Evolutionary conservation across 2,329 filamentous ascomycete genomes (phyloP).

Genomic region (Septoria linicola): DNA sequence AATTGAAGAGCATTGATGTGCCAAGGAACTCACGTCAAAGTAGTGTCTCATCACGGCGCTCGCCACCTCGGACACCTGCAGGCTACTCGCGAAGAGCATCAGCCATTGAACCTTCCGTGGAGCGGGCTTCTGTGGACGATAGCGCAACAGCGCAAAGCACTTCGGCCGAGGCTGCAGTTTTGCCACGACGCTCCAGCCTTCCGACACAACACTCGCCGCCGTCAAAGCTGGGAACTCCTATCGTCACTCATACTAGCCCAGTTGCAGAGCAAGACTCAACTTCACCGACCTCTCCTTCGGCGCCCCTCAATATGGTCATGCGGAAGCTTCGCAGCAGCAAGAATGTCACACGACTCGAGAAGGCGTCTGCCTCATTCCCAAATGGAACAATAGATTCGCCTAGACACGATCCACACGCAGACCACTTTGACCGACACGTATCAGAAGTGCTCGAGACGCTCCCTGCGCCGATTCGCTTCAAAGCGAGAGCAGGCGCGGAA

Average conservation of each 20-base stretch:
- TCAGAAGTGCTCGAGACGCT: constrained; percentile 38
- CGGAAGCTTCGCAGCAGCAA: constrained; percentile 39
- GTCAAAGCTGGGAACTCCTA: neutral
- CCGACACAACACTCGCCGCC: constrained; percentile 17
- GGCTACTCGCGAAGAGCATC: neutral
- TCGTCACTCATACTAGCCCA: constrained; percentile 7
- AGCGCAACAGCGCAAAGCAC: neutral
- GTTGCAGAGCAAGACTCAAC: constrained; percentile 2
- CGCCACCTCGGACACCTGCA: constrained; percentile 20
- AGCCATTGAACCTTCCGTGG: neutral
- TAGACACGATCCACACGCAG: constrained; percentile 19
- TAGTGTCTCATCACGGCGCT: constrained; percentile 20
- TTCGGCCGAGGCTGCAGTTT: constrained; percentile 1
- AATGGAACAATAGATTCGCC: neutral
- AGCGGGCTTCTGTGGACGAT: constrained; percentile 1
- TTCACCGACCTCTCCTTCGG: constrained; percentile 23
- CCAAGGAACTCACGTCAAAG: constrained; percentile 21
- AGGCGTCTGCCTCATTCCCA: neutral
- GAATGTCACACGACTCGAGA: constrained; percentile 9
- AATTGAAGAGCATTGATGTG: constrained; percentile 36
- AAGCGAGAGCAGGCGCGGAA: constrained; percentile 52
- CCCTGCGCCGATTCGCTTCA: constrained; percentile 69
- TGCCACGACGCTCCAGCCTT: neutral
- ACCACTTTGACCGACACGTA: constrained; percentile 58
- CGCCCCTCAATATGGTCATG: constrained; percentile 47